Base-by-base conservation (phyloP, 2,329 filamentous ascomycete genomes). In the Emergomyces orientalis region DNA sequence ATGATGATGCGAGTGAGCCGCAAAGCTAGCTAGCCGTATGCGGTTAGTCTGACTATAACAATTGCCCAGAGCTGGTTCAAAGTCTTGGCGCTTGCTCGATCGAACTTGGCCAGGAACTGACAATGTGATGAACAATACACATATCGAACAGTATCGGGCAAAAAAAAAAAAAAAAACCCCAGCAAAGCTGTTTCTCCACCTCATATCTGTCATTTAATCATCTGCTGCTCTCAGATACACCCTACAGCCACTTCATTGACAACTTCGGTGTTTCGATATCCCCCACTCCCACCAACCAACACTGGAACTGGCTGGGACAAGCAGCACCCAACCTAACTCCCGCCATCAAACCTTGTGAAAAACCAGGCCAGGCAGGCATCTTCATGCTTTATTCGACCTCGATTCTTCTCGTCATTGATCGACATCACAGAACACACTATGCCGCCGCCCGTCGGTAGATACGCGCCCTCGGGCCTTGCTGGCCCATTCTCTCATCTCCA, bases 401-500 rank as follows among this genome's bases (percentile, higher is more conserved):
- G 55, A 60, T 59, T 63, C 65, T 61, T 65, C 65, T 63, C 54
- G 51, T 54, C 59, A 59, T 64, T 62, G 62, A 60, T 57, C 66
- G 59, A 65, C 56, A 61, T 54, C 62, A 64, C 61, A 65, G 65
- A 66, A 59, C 65, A 76, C 65, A 76, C 65, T 51, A 87, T 86
- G 84, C 81, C 84, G 72, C 83, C 83, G 72, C 80, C 82, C 66
- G 80, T 81, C 69, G 79, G 79, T 72, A 79, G 84, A 71, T 86
- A 84, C 73, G 82, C 75, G 80, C 72, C 81, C 75, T 72, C 83
- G 79, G 72, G 82, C 80, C 71, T 84, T 66, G 83, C 80, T 54
- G 84, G 82, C 67, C 83, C 84, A 32, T 87, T 86, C 73, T 76
- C 80, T 55, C 81, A 85, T 68, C 76, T 84, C 60, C 82, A 82